Conservation (phyloP, 306 rosid genomes). For the Rosa rugosa region DNA sequence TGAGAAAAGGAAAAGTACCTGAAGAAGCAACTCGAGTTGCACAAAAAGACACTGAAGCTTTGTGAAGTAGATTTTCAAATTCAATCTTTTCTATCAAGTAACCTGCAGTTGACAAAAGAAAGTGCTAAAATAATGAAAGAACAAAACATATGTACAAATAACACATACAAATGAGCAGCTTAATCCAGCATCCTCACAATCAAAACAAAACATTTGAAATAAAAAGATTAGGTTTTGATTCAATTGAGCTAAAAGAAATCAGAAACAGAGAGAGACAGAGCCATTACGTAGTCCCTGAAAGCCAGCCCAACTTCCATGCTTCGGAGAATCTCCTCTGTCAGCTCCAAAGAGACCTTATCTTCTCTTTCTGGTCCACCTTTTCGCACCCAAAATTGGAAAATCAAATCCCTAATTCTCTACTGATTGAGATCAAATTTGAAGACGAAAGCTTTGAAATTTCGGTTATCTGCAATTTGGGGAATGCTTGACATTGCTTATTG, state of each 20-base stretch:
- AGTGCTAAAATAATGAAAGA: no score
- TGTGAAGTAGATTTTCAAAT: slow-evolving; percentile 75
- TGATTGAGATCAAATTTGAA: neutral
- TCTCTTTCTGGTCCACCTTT: slow-evolving; percentile 68
- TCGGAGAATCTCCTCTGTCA: slow-evolving; percentile 85
- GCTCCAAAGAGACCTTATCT: slow-evolving; percentile 89
- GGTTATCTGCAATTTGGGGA: slow-evolving; percentile 49
- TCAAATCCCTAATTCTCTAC: neutral
- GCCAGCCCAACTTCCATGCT: slow-evolving; percentile 99
- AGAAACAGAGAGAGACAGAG: neutral
- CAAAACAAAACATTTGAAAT: no score
- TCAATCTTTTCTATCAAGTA: slow-evolving; percentile 97
- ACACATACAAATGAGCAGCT: no score
- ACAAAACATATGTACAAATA: no score
- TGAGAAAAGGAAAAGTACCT: slow-evolving; percentile 46
- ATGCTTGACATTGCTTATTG: neutral
- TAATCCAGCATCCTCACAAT: no score
- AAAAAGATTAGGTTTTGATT: neutral
- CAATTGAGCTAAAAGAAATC: neutral
- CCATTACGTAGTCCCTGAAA: slow-evolving; percentile 77
- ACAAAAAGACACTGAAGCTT: slow-evolving; percentile 95
- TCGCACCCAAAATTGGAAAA: slow-evolving; percentile 2
- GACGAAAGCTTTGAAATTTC: slow-evolving; percentile 5
- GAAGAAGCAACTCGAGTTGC: slow-evolving; percentile 97
- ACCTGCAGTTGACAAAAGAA: slow-evolving; percentile 42